Conservation (phyloP, 768 basidiomycete genomes). For the Boletellus ananiceps region DNA sequence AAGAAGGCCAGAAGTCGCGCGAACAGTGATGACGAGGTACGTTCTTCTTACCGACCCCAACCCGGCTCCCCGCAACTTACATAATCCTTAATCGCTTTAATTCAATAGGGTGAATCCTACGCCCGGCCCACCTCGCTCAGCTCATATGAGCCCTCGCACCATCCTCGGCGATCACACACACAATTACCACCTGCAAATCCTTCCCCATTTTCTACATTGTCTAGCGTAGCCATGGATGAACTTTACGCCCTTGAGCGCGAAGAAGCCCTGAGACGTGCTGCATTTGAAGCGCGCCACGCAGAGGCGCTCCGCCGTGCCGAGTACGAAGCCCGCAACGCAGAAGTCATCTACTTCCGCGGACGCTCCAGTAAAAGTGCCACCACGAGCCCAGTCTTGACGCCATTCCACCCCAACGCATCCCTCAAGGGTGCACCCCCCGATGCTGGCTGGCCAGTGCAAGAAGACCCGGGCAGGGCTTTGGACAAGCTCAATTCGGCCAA, state of each 20-base stretch:
- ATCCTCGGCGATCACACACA: slow-evolving; percentile 26
- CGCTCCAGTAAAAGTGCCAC: slow-evolving; percentile 59
- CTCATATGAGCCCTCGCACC: slow-evolving; percentile 39
- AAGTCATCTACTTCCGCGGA: slow-evolving; percentile 36
- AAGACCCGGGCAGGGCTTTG: slow-evolving; percentile 17
- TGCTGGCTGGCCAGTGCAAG: slow-evolving; percentile 29
- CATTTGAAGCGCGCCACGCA: slow-evolving; percentile 76
- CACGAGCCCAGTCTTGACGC: slow-evolving; percentile 57
- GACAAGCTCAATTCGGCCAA: slow-evolving; percentile 23
- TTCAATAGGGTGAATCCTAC: slow-evolving; percentile 48
- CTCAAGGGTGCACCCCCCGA: slow-evolving; percentile 32
- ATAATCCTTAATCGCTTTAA: slow-evolving; percentile 13
- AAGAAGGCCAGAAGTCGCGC: slow-evolving; percentile 78
- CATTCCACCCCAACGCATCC: slow-evolving; percentile 26
- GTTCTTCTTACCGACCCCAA: slow-evolving; percentile 1
- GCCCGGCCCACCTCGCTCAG: slow-evolving; percentile 51
- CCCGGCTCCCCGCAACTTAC: slow-evolving; percentile 27
- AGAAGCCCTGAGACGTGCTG: slow-evolving; percentile 80
- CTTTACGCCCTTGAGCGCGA: slow-evolving; percentile 83
- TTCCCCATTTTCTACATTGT: slow-evolving; percentile 62
- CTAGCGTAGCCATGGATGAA: slow-evolving; percentile 81
- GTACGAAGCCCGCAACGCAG: slow-evolving; percentile 50
- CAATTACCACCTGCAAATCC: slow-evolving; percentile 30
- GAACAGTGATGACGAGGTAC: slow-evolving; percentile 81
- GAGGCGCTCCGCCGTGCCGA: slow-evolving; percentile 63